A percentile compares a stretch with the other conserved stretches of the same genome.
Evolutionary conservation across 106 monocot genomes (phyloP).

Genomic region (Xerophyta viscosa): DNA sequence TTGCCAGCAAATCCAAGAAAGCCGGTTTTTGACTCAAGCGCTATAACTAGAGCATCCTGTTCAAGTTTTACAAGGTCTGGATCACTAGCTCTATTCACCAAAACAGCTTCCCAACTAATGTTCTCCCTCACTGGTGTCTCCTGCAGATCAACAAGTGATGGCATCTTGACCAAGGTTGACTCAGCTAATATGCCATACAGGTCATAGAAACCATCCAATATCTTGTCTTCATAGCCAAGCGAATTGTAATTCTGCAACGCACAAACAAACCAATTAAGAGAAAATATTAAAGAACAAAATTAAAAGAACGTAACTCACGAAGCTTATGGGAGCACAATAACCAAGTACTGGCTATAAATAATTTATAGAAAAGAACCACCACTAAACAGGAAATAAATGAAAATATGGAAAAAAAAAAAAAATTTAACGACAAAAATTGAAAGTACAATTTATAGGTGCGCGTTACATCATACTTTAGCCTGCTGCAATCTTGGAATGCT

Average conservation of each 20-base stretch:
- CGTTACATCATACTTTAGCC: too few relatives aligned
- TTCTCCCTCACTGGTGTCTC: slow-evolving; percentile 18
- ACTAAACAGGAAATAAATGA: too few relatives aligned
- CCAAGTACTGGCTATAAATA: too few relatives aligned
- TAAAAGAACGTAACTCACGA: too few relatives aligned
- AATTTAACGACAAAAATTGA: too few relatives aligned
- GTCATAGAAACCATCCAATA: slow-evolving; percentile 79
- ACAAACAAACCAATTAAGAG: slow-evolving; percentile 27
- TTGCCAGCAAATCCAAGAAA: slow-evolving; percentile 17
- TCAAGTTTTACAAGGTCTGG: slow-evolving; percentile 57
- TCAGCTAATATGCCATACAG: slow-evolving; percentile 37
- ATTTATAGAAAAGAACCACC: too few relatives aligned
- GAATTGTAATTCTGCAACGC: slow-evolving; percentile 59
- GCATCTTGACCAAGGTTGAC: slow-evolving; percentile 34
- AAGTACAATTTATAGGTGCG: too few relatives aligned
- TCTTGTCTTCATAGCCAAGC: slow-evolving; percentile 63
- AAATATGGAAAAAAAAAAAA: too few relatives aligned
- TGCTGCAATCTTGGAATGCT: too few relatives aligned
- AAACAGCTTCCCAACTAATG: slow-evolving; percentile 50
- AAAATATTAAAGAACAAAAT: slow-evolving; percentile 2
- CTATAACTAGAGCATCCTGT: slow-evolving; percentile 36
- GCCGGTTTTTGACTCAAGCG: slow-evolving; percentile 19
- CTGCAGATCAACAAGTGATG: slow-evolving; percentile 61
- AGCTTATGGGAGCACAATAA: neutral
- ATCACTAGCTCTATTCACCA: slow-evolving; percentile 57